Evolutionary conservation across 1,139 yeast genomes (phyloP), one percentile per base, ranked within the genome.

Genomic region (Meyerozyma guilliermondii): DNA sequence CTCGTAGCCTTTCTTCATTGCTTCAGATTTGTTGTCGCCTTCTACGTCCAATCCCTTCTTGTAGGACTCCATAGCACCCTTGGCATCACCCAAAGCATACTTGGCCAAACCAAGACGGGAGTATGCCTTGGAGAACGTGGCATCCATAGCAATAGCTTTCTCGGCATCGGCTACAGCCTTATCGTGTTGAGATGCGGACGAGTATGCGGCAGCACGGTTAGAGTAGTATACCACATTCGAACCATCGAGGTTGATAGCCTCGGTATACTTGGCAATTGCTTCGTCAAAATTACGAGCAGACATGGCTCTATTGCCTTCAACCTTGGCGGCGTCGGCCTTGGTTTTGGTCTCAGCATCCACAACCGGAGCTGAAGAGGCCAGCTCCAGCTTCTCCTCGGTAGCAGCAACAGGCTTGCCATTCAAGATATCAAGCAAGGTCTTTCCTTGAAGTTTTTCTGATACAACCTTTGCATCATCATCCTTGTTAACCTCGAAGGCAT

Each of bases 201-300:
- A 87, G 63, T 86, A 81, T 5, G 98, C 98, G 40, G 99, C 98
- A 14, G 99, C 98, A 61, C 99, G 81, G 70, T 92, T 92, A 29
- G 98, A 89, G 49, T 78, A 80, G 66, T 84, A 94, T 23, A 94
- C 87, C 13, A 89, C 91, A 60, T 89, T 89, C 13, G 75, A 62
- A 41, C 88, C 80, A 50, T 83, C 77, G 43, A 84, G 65, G 27
- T 68, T 80, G 49, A 91, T 80, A n/a, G 98, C 98, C 47, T 78
- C 79, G 9, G 95, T 76, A 65, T 92, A 92, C 53, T 84, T 81
- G 22, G 71, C 74, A 46, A 89, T 74, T 11, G 98, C 98, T 29
- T 63, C 73, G 6, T 68, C 70, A 57, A 76, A 91, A 54, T 88
- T 79, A 59, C 76, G 83, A 42, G 72, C 71, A n/a, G 95, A 89